Evolutionary conservation across 345 rosid species (phyloP).

Genomic region (Stellera chamaejasme): DNA sequence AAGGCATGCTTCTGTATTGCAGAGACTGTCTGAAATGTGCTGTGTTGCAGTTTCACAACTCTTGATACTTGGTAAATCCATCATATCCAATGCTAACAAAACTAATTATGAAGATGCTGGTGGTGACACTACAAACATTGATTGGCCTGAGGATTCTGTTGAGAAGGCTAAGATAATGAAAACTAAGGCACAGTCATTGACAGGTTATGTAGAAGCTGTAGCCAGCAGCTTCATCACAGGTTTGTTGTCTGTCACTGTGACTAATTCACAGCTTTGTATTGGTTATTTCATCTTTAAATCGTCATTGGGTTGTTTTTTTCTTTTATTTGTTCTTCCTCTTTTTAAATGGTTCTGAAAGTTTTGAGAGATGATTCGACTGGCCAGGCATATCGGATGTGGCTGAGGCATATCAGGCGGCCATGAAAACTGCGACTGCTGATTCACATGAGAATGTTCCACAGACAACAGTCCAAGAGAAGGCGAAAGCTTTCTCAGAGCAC

Average conservation of each 20-base stretch:
- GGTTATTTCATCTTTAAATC: too few species aligned
- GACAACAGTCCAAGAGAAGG: conserved; percentile 58
- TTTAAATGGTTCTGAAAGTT: neutral
- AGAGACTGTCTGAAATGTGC: conserved; percentile 95
- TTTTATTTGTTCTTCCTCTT: neutral
- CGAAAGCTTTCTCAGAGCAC: conserved; percentile 48
- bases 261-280: too few species aligned
- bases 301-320: too few species aligned
- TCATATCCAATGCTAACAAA: conserved; percentile 60
- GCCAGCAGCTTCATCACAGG: conserved; percentile 87
- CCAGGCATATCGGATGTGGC: conserved; percentile 89
- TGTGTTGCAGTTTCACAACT: conserved; percentile 80
- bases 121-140: conserved; percentile 36
- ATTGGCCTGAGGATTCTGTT: conserved; percentile 89
- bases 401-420: conserved; percentile 67
- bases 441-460: conserved; percentile 37
- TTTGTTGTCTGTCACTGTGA: conserved; percentile 16
- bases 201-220: conserved; percentile 64
- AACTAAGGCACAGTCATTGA: conserved; percentile 60
- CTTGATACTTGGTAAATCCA: conserved; percentile 68
- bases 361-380: conserved; percentile 1
- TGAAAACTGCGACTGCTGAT: conserved; percentile 41
- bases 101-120: conserved; percentile 57
- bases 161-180: conserved; percentile 82
- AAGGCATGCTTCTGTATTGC: conserved; percentile 25